Percentiles rank a stretch among this genome's conserved stretches.
Conservation (phyloP, 176 grass and related monocot genomes). For the Aechmea fasciata region DNA sequence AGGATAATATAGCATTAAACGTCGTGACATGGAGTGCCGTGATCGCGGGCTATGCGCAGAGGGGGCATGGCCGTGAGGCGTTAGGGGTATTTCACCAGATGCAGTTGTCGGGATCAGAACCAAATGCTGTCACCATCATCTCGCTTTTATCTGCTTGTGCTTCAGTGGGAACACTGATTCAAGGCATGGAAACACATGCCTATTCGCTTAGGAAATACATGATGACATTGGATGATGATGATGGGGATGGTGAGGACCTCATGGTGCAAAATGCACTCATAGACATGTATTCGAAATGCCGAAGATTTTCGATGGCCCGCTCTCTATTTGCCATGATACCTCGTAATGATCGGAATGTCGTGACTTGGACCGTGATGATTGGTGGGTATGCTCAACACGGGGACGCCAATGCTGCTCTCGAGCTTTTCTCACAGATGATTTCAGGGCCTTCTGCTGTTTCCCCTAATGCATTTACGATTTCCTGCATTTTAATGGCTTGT, state of each 20-base stretch:
- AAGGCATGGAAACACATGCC: constrained; percentile 72
- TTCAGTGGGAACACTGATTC: constrained; percentile 60
- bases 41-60: constrained; percentile 75
- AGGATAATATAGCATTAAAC: constrained; percentile 46
- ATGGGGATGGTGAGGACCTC: constrained; percentile 37
- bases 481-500: constrained; percentile 77
- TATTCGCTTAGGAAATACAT: constrained; percentile 65
- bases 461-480: constrained; percentile 73
- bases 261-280: constrained; percentile 75
- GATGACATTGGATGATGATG: constrained; percentile 29
- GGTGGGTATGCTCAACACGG: constrained; percentile 77
- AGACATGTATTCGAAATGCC: constrained; percentile 95
- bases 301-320: constrained; percentile 39
- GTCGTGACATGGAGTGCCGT: constrained; percentile 77
- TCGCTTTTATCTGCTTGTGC: constrained; percentile 74
- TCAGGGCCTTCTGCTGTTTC: constrained; percentile 24
- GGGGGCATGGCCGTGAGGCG: constrained; percentile 50
- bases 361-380: constrained; percentile 94
- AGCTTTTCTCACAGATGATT: constrained; percentile 61
- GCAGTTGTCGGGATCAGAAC: constrained; percentile 42
- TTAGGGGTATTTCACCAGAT: constrained; percentile 53
- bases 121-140: constrained; percentile 71
- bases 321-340: constrained; percentile 63
- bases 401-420: constrained; percentile 57
- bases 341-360: constrained; percentile 43